Evolutionary conservation across 352 stramenopile species (phyloP), one percentile per base, ranked within the genome.

Genomic region (Halophytophthora polymorphica): DNA sequence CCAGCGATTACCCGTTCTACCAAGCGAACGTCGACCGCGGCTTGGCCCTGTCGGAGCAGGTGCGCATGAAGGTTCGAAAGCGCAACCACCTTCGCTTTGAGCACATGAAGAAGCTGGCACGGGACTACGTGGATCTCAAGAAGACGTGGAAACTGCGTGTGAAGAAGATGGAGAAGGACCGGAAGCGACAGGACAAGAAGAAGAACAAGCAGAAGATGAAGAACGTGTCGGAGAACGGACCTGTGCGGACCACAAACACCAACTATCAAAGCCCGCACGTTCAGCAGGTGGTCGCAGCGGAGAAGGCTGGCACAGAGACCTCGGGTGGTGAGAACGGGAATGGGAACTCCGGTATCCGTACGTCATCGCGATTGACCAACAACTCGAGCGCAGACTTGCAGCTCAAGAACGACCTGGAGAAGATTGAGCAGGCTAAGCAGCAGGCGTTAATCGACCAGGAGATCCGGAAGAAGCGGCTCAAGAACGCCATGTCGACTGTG

Each of bases 81-180:
- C 69, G 82, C 15, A 93, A 95, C 58, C 71, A 72, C 34, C 31
- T 62, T 42, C 78, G 81, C n/a, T 58, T 90, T 50, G 75, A 88
- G 19, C 69, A 83, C 29, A 56, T 91, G 45, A 86, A 86, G 22
- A 77, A 69, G 28, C 65, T 93, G 5, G 83, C 85, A 6, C 67
- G 77, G 15, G 85, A 95, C 21, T 95, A 91, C 36, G 56, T 93
- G 6, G 77, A 92, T 13, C 49, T 93, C 36, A 90, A 93, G 39
- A 89, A 87, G 47, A 52, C 67, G 15, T 95, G 85, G 85, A 90
- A 90, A 48, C 36, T 74, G n/a, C 78, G 81, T 19, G 81, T 95
- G 25, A 95, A 93, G 54, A 88, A 77, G 49, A 72, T 95, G 44
- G 85, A 95, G 52, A 95, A 95, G 50, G 85, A 91, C 45, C 75